phyloP scores from a whole-genome alignment of 257 asterid genomes.

The Echites panduratus region DNA sequence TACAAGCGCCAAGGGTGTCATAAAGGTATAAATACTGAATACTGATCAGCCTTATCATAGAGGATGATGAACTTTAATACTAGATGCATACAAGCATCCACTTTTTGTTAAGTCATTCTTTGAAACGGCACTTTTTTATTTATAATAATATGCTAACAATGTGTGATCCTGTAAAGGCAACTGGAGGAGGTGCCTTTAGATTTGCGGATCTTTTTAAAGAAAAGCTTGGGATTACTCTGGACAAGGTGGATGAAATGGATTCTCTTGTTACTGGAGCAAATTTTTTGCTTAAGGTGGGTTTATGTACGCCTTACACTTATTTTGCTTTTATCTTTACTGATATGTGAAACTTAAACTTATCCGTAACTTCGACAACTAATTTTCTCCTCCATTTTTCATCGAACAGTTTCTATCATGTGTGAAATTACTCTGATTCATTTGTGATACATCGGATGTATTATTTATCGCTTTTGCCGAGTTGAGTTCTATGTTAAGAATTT shows the following conservation, averaged over 20 bases:
- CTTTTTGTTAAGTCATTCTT: not conserved
- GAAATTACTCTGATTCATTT: not conserved
- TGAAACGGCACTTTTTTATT: not conserved
- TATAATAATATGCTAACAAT: constrained; percentile 19
- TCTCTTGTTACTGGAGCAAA: constrained; percentile 92
- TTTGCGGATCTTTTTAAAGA: constrained; percentile 81
- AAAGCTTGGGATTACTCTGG: constrained; percentile 77
- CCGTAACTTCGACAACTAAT: not conserved
- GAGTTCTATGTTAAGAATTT: not conserved
- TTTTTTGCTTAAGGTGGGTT: constrained; percentile 79
- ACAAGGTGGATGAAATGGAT: constrained; percentile 95
- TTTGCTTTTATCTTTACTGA: constrained; percentile 10
- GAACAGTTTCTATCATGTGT: not conserved
- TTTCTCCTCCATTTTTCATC: not conserved
- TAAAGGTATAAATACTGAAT: constrained; percentile 62
- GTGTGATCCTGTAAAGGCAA: constrained; percentile 61
- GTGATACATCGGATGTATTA: not conserved
- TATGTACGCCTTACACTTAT: constrained; percentile 7
- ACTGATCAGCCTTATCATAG: constrained; percentile 1
- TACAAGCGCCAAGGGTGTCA: constrained; percentile 30
- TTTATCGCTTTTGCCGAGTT: not conserved
- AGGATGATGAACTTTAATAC: not conserved
- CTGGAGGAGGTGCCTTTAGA: constrained; percentile 98
- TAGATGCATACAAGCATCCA: not conserved
- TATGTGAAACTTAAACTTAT: not conserved